Evolutionary conservation across 2,329 filamentous ascomycete genomes (phyloP).

Genomic region (Lecanicillium sp.): DNA sequence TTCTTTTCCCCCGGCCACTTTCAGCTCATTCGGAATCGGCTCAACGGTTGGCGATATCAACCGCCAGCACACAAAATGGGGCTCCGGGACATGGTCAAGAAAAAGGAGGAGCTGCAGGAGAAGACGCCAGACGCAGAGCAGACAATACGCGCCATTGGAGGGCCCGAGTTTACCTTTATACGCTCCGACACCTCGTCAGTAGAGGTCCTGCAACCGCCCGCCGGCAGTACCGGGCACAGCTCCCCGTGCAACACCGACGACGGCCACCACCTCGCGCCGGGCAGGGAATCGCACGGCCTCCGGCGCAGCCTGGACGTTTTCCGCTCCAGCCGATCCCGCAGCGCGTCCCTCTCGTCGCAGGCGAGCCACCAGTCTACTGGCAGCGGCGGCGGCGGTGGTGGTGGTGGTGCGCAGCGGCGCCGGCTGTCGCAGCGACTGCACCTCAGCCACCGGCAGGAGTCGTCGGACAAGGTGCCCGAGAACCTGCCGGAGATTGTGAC

Average conservation of each 20-base stretch:
- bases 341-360: constrained; percentile 36
- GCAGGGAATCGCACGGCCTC: constrained; percentile 22
- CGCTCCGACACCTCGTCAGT: constrained; percentile 75
- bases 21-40: no score
- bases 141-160: constrained; percentile 26
- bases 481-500: constrained; percentile 68
- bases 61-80: constrained; percentile 29
- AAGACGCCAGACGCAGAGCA: constrained; percentile 26
- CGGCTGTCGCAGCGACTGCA: constrained; percentile 66
- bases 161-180: constrained; percentile 73
- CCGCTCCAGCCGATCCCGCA: constrained; percentile 37
- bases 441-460: constrained; percentile 49
- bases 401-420: constrained; percentile 9
- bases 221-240: constrained; percentile 18
- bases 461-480: constrained; percentile 67
- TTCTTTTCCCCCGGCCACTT: no score
- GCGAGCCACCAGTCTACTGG: constrained; percentile 26
- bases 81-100: constrained; percentile 45
- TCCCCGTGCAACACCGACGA: constrained; percentile 17
- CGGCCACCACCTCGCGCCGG: constrained; percentile 21
- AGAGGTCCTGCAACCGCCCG: constrained; percentile 69
- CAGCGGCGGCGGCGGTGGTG: constrained; percentile 19
- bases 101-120: constrained; percentile 39
- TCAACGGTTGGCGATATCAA: neutral
- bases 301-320: constrained; percentile 40